Conservation (phyloP, 352 stramenopile genomes). For the Phytophthora vignae region DNA sequence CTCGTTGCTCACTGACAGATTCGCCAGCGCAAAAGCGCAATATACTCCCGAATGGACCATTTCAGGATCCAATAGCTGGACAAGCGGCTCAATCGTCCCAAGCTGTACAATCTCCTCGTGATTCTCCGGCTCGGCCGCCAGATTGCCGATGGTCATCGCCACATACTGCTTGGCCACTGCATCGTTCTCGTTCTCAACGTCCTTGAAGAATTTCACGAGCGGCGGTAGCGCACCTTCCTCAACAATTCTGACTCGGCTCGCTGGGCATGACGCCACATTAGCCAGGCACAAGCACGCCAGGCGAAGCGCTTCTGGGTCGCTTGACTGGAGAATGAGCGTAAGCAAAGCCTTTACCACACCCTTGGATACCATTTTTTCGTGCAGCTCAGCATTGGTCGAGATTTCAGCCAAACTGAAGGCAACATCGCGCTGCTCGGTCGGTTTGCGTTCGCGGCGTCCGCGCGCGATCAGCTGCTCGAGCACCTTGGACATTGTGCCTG, state of each 20-base stretch:
- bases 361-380: conserved; percentile 96
- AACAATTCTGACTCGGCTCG: conserved; percentile 93
- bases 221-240: conserved; percentile 91
- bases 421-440: conserved; percentile 96
- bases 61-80: conserved; percentile 93
- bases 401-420: conserved; percentile 96
- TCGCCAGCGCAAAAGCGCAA: conserved; percentile 94
- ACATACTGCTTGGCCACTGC: conserved; percentile 94
- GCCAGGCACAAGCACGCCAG: conserved; percentile 95
- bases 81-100: conserved; percentile 88
- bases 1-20: conserved; percentile 95
- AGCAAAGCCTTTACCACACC: conserved; percentile 94
- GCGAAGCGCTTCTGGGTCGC: conserved; percentile 93
- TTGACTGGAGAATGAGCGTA: conserved; percentile 91
- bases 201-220: conserved; percentile 92
- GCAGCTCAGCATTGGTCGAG: conserved; percentile 93
- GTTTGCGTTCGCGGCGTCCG: conserved; percentile 93
- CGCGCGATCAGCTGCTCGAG: conserved; percentile 96
- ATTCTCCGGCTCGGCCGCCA: conserved; percentile 94
- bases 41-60: conserved; percentile 90
- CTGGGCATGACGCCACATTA: conserved; percentile 92
- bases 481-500: conserved; percentile 88
- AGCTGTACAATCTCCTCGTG: conserved; percentile 96
- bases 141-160: conserved; percentile 96
- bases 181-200: conserved; percentile 84